Evolutionary conservation across 106 monocot genomes (phyloP), one percentile per base, ranked within the genome.

Genomic region (Dendrobium chrysotoxum): DNA sequence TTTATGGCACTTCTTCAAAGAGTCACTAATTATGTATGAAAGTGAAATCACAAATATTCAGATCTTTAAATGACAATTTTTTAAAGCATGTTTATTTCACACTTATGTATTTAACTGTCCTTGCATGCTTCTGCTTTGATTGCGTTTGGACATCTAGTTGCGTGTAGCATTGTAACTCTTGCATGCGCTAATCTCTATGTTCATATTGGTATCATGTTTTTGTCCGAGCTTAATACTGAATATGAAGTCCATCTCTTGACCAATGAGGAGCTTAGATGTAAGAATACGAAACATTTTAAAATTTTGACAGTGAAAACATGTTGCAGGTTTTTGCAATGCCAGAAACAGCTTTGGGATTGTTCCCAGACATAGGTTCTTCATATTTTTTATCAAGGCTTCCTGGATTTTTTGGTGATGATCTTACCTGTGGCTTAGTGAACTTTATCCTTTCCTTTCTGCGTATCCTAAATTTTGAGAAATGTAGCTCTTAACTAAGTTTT

Each of bases 281-380:
- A 10, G 47, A 45, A 21, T 76, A 23, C 26, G 3, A 40, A 13
- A 40, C n/a, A 20, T 74, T 16, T 47, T 50, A 47, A 50, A 76
- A 28, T 47, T 74, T 76, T 76, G 17, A 45, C 55, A 11, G 76
- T 80, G 4, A 21, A 31, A 79, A 28, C 58, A 47, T 75, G 66
- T 75, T 94, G 53, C 79, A 98, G 97, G 86, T 98, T 74, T 98
- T 98, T 87, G 94, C 97, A 80, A 98, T 98, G 97, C 97, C 97
- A 78, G 97, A 98, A 86, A 92, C 97, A 82, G 89, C 89, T 55
- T 76, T 98, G 17, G 97, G 97, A 12, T 83, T 92, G 65, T 92
- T 94, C 77, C 97, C 94, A 83, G 94, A 98, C 86, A 86, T 94
- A 84, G 97, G 97, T 82, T 80, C 97, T 72, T 94, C 97, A 26